Conservation (phyloP, 345 rosid species). For the Citrus sinensis region DNA sequence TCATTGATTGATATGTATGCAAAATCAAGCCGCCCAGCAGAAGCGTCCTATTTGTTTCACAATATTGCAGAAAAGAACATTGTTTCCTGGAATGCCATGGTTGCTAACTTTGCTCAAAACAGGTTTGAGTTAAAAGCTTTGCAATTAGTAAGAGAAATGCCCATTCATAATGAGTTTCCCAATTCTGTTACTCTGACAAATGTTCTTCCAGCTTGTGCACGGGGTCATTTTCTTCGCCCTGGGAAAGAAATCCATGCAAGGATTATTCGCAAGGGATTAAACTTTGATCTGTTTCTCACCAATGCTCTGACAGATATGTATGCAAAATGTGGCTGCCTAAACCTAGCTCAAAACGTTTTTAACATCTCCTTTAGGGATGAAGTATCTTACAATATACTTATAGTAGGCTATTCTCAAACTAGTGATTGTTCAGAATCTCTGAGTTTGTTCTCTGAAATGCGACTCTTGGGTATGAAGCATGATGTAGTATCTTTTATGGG, state of each 20-base stretch:
- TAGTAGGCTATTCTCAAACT: conserved; percentile 46
- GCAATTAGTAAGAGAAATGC: conserved; percentile 42
- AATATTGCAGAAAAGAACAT: conserved; percentile 27
- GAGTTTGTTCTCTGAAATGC: conserved; percentile 52
- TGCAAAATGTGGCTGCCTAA: conserved; percentile 40
- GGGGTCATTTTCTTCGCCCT: conserved; percentile 26
- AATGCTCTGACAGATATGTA: conserved; percentile 50
- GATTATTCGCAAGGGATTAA: conserved; percentile 28
- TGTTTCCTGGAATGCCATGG: conserved; percentile 59
- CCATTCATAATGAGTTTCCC: conserved; percentile 30
- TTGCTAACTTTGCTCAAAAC: conserved; percentile 47
- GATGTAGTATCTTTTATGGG: conserved; percentile 60
- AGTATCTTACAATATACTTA: conserved; percentile 55
- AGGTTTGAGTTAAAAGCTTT: conserved; percentile 31
- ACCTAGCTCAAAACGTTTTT: conserved; percentile 40
- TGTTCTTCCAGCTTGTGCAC: conserved; percentile 45
- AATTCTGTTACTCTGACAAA: conserved; percentile 38
- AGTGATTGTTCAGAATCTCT: conserved; percentile 47
- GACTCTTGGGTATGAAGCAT: conserved; percentile 37
- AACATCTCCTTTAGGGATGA: conserved; percentile 37
- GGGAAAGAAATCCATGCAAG: conserved; percentile 51
- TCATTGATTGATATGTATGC: conserved; percentile 56
- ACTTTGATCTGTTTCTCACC: conserved; percentile 34
- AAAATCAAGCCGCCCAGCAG: conserved; percentile 30
- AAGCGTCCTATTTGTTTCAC: conserved; percentile 27